Conservation (phyloP, 2,329 filamentous ascomycete species). For the Akanthomyces muscarius region DNA sequence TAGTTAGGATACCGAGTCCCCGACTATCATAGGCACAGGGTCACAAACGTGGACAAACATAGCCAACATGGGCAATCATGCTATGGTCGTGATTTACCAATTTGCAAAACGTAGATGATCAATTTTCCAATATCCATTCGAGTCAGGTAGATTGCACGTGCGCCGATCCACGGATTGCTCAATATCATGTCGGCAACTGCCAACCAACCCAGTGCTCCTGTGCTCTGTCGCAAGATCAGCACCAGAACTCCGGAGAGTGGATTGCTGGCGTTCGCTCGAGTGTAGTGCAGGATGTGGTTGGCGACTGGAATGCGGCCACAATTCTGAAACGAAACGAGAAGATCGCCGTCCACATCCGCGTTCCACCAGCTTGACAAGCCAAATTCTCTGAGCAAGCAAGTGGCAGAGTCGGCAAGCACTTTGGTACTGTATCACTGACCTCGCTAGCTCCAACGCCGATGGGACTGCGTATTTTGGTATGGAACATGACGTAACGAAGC, state of each 20-base stretch:
- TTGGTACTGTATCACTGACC: neutral
- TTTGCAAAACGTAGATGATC: no score
- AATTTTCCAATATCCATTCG: no score
- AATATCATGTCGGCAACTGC: no score
- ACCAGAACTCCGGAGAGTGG: neutral
- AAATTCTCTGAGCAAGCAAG: neutral
- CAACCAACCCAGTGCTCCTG: neutral
- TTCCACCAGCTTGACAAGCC: slow-evolving; percentile 11
- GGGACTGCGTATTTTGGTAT: neutral
- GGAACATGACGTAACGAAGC: neutral
- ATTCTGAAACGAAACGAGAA: slow-evolving; percentile 8
- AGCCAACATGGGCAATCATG: no score
- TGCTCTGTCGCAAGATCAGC: neutral
- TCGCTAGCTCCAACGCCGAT: neutral
- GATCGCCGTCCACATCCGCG: neutral
- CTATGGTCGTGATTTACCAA: no score
- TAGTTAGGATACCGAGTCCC: neutral
- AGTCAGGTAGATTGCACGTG: no score
- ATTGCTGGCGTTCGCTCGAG: no score
- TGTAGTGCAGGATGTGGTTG: neutral
- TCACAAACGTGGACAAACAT: neutral
- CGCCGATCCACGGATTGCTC: no score
- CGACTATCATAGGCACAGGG: neutral
- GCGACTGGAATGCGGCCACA: neutral
- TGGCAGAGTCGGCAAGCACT: no score